These are phyloP conservation scores for Phytophthora parvispora DNA, from an alignment of 352 stramenopile genomes.

Conservation along the genomic window DNA sequence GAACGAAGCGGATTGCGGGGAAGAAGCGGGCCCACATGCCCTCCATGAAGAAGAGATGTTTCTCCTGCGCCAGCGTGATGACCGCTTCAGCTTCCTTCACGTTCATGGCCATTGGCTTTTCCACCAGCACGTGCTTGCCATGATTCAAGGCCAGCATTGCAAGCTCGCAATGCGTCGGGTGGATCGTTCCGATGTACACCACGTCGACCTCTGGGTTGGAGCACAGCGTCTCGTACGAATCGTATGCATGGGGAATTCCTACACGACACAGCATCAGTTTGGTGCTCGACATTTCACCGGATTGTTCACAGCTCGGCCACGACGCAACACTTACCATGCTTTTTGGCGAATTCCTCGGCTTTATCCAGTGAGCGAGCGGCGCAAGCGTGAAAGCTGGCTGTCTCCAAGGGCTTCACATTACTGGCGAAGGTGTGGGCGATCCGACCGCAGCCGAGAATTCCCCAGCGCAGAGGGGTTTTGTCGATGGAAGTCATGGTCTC, in stretches of 20 bases:
- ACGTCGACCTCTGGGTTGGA: background rate
- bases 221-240: conserved; percentile 58
- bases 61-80: conserved; percentile 23
- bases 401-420: conserved; percentile 39
- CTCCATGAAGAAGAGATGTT: conserved; percentile 73
- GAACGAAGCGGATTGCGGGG: conserved; percentile 65
- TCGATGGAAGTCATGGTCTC: conserved; percentile 6
- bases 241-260: conserved; percentile 63
- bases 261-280: background rate
- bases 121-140: conserved; percentile 91
- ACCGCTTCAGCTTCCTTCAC: conserved; percentile 72
- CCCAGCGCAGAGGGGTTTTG: conserved; percentile 53
- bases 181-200: conserved; percentile 57
- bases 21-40: conserved; percentile 91
- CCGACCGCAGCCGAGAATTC: conserved; percentile 70
- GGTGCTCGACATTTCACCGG: background rate
- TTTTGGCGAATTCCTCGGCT: conserved; percentile 50
- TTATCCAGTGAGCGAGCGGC: conserved; percentile 56
- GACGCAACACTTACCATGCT: conserved; percentile 60
- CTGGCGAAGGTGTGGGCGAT: conserved; percentile 71
- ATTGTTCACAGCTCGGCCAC: conserved; percentile 19
- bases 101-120: conserved; percentile 93
- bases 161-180: conserved; percentile 78
- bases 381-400: conserved; percentile 41
- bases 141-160: conserved; percentile 70